Percentiles rank a stretch among this genome's conserved stretches.
These are phyloP conservation scores for Phaeotremella skinneri DNA, from an alignment of 768 basidiomycete genomes.

Conservation along the genomic window DNA sequence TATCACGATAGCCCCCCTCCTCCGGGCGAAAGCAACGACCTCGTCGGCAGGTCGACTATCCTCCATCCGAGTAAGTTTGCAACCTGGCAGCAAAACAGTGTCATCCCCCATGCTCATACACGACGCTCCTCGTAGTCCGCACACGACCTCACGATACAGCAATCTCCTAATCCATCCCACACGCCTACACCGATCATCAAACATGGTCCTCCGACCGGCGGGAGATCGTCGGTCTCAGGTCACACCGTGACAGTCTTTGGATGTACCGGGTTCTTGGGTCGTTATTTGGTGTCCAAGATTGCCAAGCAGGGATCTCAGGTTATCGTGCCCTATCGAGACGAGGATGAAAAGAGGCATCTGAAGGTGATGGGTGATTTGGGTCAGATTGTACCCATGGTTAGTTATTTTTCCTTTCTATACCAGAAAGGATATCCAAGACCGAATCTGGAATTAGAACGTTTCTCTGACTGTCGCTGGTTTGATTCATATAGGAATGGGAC, in stretches of 20 bases:
- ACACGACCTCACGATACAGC: conserved; percentile 46
- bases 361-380: conserved; percentile 95
- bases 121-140: conserved; percentile 30
- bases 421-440: background rate
- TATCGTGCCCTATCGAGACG: conserved; percentile 89
- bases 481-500: conserved; percentile 79
- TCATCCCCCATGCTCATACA: background rate
- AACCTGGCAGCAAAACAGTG: too few species aligned
- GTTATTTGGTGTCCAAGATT: conserved; percentile 93
- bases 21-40: conserved; percentile 19
- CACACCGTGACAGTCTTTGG: conserved; percentile 97
- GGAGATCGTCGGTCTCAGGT: conserved; percentile 78
- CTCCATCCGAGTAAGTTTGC: conserved; percentile 25
- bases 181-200: conserved; percentile 61
- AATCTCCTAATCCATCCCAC: conserved; percentile 18
- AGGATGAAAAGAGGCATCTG: conserved; percentile 84
- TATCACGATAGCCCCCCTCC: conserved; percentile 26
- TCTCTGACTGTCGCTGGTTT: conserved; percentile 4
- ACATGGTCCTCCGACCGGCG: conserved; percentile 61
- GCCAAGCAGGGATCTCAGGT: conserved; percentile 91
- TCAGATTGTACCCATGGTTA: conserved; percentile 89
- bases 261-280: conserved; percentile 88
- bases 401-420: conserved; percentile 22
- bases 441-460: background rate
- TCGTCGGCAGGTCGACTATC: conserved; percentile 9